Evolutionary conservation across 768 basidiomycete species (phyloP), one percentile per base, ranked within the genome.

Genomic region (Auriculariales sp.): DNA sequence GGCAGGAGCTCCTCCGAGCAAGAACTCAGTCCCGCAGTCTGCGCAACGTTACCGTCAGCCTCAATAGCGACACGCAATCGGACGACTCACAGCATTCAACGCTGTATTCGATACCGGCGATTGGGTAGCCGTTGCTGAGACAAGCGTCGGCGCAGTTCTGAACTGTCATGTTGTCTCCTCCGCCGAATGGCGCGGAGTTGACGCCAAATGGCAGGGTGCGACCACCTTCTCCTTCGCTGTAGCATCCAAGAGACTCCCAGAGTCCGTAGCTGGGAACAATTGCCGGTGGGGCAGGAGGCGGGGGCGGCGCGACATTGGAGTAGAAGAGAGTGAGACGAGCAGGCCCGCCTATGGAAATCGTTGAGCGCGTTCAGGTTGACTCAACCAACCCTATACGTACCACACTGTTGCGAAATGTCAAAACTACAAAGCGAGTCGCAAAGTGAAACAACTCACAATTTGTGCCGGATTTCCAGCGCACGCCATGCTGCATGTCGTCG

Each of bases 201-300:
- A 56, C 56, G 2, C 53, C 58, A 19, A 67, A 58, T 28, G 64
- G 49, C 31, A 73, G 56, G 7, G 62, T 60, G 14, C 70, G 67
- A 28, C 60, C 42, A 19, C 55, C 57, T n/a, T 56, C 35, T 19
- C 61, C 60, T 50, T 72, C 70, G 35, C 67, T 70, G 51, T 10
- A 52, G 17, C 85, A 88, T n/a, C 85, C 85, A 28, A 86, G 70
- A 0, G 77, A 79, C 4, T 65, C 59, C 83, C 84, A 87, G 27
- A 72, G 66, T 3, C 81, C 83, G 28, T 80, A 71, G 45, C 61
- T 73, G 3, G 71, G 66, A 0, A 73, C 19, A 7, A 24, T 25
- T 4, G 39, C 70, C 22, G 73, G 75, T 15, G 64, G 54, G 0
- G 84, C 82, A 12, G 72, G 61, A 0, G 76, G 54, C 12, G 83